These are phyloP conservation scores for Mortierella hygrophila DNA, from an alignment of 192 early-diverging fungal species.

Conservation along the genomic window DNA sequence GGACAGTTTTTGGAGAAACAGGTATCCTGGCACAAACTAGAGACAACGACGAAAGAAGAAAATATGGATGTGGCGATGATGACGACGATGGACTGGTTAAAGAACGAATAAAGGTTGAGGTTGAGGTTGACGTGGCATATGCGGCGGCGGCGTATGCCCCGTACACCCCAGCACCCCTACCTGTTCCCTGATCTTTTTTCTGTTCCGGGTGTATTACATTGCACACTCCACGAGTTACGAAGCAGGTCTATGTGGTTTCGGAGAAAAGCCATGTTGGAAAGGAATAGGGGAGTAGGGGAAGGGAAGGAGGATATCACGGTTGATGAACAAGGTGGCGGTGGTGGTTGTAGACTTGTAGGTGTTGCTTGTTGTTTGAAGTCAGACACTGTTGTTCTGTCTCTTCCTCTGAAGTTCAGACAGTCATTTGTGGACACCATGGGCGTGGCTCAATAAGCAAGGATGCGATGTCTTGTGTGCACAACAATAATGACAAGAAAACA, in stretches of 20 bases:
- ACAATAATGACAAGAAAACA: background rate
- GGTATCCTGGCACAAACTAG: background rate
- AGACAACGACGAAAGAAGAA: background rate
- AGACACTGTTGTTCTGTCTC: background rate
- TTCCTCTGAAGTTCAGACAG: background rate
- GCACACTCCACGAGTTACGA: background rate
- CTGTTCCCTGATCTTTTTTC: background rate
- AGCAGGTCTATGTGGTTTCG: background rate
- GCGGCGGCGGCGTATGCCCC: background rate
- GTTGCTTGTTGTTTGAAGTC: background rate
- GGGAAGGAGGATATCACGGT: background rate
- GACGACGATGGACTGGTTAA: background rate
- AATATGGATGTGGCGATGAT: background rate
- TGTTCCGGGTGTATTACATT: background rate
- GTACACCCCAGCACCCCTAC: background rate
- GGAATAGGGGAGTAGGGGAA: background rate
- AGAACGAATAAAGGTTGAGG: background rate
- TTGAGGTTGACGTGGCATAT: background rate
- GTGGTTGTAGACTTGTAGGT: background rate
- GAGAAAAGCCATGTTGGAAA: background rate
- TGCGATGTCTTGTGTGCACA: background rate
- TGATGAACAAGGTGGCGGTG: background rate
- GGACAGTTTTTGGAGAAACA: background rate
- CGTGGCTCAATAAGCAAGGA: background rate
- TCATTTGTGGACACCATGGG: background rate